Base-by-base conservation (phyloP, 2,329 filamentous ascomycete species). In the Thielaviopsis punctulata region DNA sequence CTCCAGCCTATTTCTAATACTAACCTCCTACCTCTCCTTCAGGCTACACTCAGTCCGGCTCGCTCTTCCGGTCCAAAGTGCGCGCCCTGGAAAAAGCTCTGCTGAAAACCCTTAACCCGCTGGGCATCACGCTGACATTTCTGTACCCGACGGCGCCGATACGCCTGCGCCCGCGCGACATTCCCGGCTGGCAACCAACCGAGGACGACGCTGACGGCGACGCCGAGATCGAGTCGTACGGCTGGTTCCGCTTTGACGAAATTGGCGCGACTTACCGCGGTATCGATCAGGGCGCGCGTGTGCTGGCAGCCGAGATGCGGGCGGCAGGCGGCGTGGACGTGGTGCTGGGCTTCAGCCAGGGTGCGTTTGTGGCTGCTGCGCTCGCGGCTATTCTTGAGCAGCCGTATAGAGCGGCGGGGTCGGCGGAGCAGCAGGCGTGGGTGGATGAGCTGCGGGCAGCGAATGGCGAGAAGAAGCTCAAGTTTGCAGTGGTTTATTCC, bases 1-100 rank as follows among this genome's bases (percentile, higher is more conserved):
- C 36, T n/a, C 6, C 15, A 7, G 15, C 8, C 6, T 4, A 18
- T 3, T 15, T 4, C 59, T 13, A 8, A 10, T 12, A 21, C 41
- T 22, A 15, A 21, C 23, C n/a, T 9, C 22, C 19, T 24, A 18
- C 4, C n/a, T 36, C n/a, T n/a, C n/a, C n/a, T 3, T 36, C 53
- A 81, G 84, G 90, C 66, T 95, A 81, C 75, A 95, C 90, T 7
- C 90, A 96, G 72, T 93, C 86, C 24, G 88, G 89, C 3, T 67
- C 81, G 3, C 72, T 88, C 57, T 95, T 95, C 76, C 82, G 79
- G 63, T 77, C 82, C 65, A 95, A 95, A 70, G 93, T 86, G 45
- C 85, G 87, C 64, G 86, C 86, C 10, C 72, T 95, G 1, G 79
- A 88, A 60, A 95, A 95, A 66, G 71, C 82, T 51, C 75, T 95